Conservation (phyloP, 805 yeast species). For the Starmerella roubikii region DNA sequence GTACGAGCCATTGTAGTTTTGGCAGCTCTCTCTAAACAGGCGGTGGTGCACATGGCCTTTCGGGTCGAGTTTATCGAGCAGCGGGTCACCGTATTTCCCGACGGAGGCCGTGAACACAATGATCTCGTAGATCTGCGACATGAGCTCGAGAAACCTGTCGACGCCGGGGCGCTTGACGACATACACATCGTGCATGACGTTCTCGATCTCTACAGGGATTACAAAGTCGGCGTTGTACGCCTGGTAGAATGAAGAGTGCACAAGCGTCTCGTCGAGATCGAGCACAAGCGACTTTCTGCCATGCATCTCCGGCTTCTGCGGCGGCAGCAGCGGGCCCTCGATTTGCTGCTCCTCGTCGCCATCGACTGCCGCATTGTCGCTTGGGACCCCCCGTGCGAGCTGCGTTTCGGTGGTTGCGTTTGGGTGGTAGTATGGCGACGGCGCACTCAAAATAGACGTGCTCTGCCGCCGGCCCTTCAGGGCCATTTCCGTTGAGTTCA, state of each 20-base stretch:
- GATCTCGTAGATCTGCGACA: constrained; percentile 81
- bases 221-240: constrained; percentile 90
- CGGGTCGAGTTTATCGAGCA: constrained; percentile 76
- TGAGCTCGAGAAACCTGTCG: constrained; percentile 73
- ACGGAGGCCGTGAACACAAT: constrained; percentile 97
- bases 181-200: constrained; percentile 82
- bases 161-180: constrained; percentile 97
- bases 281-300: constrained; percentile 75
- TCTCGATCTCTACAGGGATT: constrained; percentile 92
- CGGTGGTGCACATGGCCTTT: constrained; percentile 72
- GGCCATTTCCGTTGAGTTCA: constrained; percentile 8
- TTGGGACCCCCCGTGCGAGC: no score
- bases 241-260: constrained; percentile 87
- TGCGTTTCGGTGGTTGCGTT: no score
- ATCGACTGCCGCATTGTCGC: no score
- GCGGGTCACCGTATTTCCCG: constrained; percentile 89
- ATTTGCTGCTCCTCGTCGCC: no score
- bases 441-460: not conserved
- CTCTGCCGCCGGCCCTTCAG: constrained; percentile 14
- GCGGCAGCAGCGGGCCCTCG: constrained; percentile 19
- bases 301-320: constrained; percentile 17
- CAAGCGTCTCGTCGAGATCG: constrained; percentile 92
- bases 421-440: not conserved
- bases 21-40: constrained; percentile 87
- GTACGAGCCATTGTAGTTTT: constrained; percentile 84